phyloP scores from a whole-genome alignment of 768 basidiomycete genomes.

The Trametes meyenii region DNA sequence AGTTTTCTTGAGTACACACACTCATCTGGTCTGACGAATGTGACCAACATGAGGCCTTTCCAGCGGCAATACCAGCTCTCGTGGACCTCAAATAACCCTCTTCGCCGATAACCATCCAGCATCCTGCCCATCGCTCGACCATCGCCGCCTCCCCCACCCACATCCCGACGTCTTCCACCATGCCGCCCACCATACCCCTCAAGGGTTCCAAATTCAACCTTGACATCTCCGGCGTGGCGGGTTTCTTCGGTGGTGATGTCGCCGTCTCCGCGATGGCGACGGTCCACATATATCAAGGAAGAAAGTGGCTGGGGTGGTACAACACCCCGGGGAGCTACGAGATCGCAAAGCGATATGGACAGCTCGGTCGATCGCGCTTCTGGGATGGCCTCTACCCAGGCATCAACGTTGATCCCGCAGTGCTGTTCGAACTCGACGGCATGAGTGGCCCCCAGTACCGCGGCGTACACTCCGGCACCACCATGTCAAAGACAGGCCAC shows the following conservation, averaged over 20 bases:
- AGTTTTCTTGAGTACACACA: no score
- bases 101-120: background rate
- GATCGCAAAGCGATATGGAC: slow-evolving; percentile 22
- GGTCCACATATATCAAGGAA: slow-evolving; percentile 19
- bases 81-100: no score
- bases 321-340: slow-evolving; percentile 22
- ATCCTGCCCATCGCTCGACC: background rate
- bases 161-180: background rate
- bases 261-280: slow-evolving; percentile 20
- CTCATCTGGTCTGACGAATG: no score
- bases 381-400: slow-evolving; percentile 24
- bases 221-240: slow-evolving; percentile 20
- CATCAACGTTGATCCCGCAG: slow-evolving; percentile 20
- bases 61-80: no score
- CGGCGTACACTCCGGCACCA: slow-evolving; percentile 19
- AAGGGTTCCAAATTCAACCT: slow-evolving; percentile 16
- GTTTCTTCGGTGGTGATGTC: slow-evolving; percentile 22
- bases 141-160: no score
- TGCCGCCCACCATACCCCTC: slow-evolving; percentile 6
- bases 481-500: slow-evolving; percentile 17
- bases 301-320: slow-evolving; percentile 24
- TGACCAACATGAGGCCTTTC: no score
- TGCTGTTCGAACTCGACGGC: slow-evolving; percentile 20
- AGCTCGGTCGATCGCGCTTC: slow-evolving; percentile 20
- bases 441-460: slow-evolving; percentile 13